phyloP scores from a whole-genome alignment of 306 rosid species.

The Prunus davidiana region DNA sequence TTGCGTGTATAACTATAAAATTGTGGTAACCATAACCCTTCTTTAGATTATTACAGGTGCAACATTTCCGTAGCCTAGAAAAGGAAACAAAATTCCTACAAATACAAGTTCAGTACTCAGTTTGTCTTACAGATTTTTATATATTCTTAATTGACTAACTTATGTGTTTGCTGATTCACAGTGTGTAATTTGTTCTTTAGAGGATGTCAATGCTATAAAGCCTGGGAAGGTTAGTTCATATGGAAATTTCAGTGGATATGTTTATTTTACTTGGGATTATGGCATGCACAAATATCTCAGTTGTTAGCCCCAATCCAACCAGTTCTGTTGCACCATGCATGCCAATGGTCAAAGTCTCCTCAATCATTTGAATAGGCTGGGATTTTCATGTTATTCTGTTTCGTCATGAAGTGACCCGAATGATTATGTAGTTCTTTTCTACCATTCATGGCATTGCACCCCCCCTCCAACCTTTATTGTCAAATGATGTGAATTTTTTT shows the following conservation, averaged over 20 bases:
- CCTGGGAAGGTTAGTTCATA: slow-evolving; percentile 81
- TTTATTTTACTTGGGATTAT: neutral
- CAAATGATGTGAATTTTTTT: neutral
- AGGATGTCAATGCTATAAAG: slow-evolving; percentile 66
- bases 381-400: neutral
- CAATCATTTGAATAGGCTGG: neutral
- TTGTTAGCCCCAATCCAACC: too few relatives aligned
- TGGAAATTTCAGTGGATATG: neutral
- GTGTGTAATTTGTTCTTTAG: slow-evolving; percentile 88
- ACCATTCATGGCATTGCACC: neutral
- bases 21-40: neutral
- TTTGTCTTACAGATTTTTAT: neutral
- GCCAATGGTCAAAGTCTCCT: too few relatives aligned
- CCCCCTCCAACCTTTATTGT: neutral
- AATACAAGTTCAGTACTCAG: neutral
- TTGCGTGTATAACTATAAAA: too few relatives aligned
- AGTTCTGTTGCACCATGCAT: too few relatives aligned
- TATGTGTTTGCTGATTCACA: slow-evolving; percentile 46
- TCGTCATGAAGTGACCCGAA: neutral
- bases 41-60: neutral
- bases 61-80: neutral
- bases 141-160: neutral
- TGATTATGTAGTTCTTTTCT: neutral
- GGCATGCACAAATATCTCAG: neutral
- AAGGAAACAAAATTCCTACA: neutral